A percentile compares a stretch with the other conserved stretches of the same genome.
Evolutionary conservation across 140 eudicot genomes (phyloP).

Genomic region (Oenanthe javanica): DNA sequence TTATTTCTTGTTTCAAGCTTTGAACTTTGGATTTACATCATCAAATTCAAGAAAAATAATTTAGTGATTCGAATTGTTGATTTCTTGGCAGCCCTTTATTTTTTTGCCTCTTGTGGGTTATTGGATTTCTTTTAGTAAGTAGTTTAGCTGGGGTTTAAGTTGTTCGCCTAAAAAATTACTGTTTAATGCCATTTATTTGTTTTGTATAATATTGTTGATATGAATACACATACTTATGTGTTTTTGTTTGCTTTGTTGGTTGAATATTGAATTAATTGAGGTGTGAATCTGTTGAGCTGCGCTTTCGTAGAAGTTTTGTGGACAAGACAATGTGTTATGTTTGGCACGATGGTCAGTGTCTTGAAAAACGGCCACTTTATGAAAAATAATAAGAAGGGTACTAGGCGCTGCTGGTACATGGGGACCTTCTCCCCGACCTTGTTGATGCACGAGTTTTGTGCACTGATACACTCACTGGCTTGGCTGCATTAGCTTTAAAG

Average conservation of each 20-base stretch:
- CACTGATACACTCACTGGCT: not conserved
- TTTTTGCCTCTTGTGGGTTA: not conserved
- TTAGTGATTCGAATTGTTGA: not conserved
- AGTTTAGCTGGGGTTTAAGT: not conserved
- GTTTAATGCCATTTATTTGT: not conserved
- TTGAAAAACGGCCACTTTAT: too few species aligned
- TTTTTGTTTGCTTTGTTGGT: not conserved
- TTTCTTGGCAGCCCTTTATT: not conserved
- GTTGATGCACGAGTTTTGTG: not conserved
- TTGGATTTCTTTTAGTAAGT: too few species aligned
- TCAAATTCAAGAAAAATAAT: not conserved
- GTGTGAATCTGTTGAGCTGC: not conserved
- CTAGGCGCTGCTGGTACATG: not conserved
- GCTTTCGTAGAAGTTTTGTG: not conserved
- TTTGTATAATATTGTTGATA: not conserved
- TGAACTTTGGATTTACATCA: not conserved
- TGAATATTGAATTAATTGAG: not conserved
- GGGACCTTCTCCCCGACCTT: too few species aligned
- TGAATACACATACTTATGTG: not conserved
- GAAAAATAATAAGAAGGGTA: too few species aligned
- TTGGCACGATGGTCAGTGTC: not conserved
- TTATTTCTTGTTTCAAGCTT: not conserved
- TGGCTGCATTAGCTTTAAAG: not conserved
- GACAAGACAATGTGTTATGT: not conserved
- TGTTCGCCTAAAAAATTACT: not conserved